Evolutionary conservation across 1,284 basidiomycete genomes (phyloP).

Genomic region (Pseudozyma thailandica): DNA sequence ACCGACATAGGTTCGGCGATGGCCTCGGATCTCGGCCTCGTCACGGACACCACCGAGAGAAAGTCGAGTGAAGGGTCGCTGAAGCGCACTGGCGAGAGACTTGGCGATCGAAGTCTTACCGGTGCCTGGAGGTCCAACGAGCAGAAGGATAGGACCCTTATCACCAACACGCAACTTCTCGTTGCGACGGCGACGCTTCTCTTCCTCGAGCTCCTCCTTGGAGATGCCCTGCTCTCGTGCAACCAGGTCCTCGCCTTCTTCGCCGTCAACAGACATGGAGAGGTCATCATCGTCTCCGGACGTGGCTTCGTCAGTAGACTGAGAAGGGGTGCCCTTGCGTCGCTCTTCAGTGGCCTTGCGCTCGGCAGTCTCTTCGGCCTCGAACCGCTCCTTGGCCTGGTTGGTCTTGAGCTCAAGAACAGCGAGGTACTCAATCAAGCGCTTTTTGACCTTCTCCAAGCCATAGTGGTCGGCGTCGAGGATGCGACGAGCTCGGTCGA

Average conservation of each 20-base stretch:
- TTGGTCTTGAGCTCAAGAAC: conserved; percentile 69
- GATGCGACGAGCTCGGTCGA: conserved; percentile 61
- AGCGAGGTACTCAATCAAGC: conserved; percentile 70
- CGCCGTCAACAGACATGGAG: conserved; percentile 12
- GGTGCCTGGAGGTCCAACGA: conserved; percentile 69
- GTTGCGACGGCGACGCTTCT: conserved; percentile 41
- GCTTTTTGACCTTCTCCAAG: conserved; percentile 70
- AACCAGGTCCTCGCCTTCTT: conserved; percentile 27
- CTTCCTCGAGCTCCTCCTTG: conserved; percentile 41
- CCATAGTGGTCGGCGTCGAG: conserved; percentile 70
- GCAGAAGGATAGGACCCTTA: conserved; percentile 83
- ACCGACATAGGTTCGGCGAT: conserved; percentile 64
- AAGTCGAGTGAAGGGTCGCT: conserved; percentile 73
- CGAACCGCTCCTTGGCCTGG: conserved; percentile 58
- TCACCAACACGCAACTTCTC: conserved; percentile 52
- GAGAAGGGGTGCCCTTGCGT: conserved; percentile 20
- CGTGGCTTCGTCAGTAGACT: conserved; percentile 28
- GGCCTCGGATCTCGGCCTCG: conserved; percentile 70
- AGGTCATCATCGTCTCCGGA: conserved; percentile 20
- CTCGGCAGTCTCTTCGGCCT: conserved; percentile 47
- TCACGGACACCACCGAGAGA: conserved; percentile 70
- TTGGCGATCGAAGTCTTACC: conserved; percentile 67
- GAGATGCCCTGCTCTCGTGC: conserved; percentile 35
- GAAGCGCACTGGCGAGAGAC: conserved; percentile 75
- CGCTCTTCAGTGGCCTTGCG: conserved; percentile 36